These are phyloP conservation scores for Dalbergia oliveri DNA, from an alignment of 306 rosid genomes.

Conservation along the genomic window DNA sequence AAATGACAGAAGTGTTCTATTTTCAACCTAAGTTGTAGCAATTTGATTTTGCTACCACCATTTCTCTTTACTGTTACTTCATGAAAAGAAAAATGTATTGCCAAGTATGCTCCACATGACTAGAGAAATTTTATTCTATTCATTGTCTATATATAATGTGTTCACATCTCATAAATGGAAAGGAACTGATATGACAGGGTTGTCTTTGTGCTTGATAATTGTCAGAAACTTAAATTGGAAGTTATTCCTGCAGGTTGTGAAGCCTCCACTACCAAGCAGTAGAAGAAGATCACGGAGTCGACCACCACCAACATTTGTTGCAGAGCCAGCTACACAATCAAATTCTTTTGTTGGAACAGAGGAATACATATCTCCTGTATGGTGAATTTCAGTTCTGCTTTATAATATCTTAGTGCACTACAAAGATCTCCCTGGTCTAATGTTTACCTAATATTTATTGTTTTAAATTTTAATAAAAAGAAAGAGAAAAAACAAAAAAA, in stretches of 20 bases:
- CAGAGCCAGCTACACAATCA: constrained; percentile 77
- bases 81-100: neutral
- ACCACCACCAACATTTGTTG: constrained; percentile 76
- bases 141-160: neutral
- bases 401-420: constrained; percentile 15
- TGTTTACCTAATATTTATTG: neutral
- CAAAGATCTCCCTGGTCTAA: constrained; percentile 19
- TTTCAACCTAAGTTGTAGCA: neutral
- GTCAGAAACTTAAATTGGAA: constrained; percentile 36
- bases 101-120: too few relatives aligned
- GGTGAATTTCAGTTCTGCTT: constrained; percentile 56
- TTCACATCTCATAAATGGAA: neutral
- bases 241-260: constrained; percentile 63
- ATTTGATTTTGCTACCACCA: neutral
- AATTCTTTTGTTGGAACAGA: constrained; percentile 97
- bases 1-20: neutral
- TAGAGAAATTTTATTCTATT: neutral
- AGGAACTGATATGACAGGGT: constrained; percentile 23
- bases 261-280: constrained; percentile 54
- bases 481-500: neutral
- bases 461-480: neutral
- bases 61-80: neutral
- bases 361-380: constrained; percentile 97
- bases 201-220: constrained; percentile 33
- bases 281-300: constrained; percentile 72